Evolutionary conservation across 2,329 filamentous ascomycete genomes (phyloP), one percentile per base, ranked within the genome.

Genomic region (Botrytis paeoniae): DNA sequence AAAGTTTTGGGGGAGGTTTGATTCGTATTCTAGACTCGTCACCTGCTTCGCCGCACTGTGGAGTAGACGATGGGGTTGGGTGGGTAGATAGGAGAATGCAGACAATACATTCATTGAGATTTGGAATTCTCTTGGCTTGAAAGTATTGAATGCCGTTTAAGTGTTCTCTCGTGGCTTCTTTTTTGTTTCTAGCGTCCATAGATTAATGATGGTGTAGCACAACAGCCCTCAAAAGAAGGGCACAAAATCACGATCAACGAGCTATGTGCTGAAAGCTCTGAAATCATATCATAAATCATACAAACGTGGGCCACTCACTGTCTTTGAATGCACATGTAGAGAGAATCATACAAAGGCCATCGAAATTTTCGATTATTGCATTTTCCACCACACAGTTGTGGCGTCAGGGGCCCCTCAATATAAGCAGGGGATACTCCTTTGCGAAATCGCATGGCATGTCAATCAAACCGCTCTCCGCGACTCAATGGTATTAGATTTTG

Each of bases 401-500:
- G 41, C 32, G 35, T 57, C n/a, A 29, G 48, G 37, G n/a, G 37
- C 48, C 25, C 9, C 65, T 68, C 37, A 32, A 39, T 16, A 43
- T 35, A 25, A 61, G 39, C 14, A 32, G 45, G 25, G 61, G 16
- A 37, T n/a, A 18, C 32, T 66, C 5, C 37, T 45, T 54, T 25
- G 37, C n/a, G 20, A 39, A n/a, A 69, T 61, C 41, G n/a, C 54
- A 69, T 41, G 29, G 16, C 29, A 61, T 61, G 59, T 41, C n/a
- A 60, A 60, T 41, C 18, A 57, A 65, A 29, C 18, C 8, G 35
- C 60, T 54, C 48, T 66, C n/a, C 61, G 48, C 20, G 39, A n/a
- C 62, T 70, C 29, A 70, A 7, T 74, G 70, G 35, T 77, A 76
- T 32, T 77, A 75, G 62, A 76, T 75, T 51, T 79, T 80, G 41